Evolutionary conservation across 495 filamentous ascomycete species (phyloP), one percentile per base, ranked within the genome.

Genomic region (Trichodelitschia bisporula): DNA sequence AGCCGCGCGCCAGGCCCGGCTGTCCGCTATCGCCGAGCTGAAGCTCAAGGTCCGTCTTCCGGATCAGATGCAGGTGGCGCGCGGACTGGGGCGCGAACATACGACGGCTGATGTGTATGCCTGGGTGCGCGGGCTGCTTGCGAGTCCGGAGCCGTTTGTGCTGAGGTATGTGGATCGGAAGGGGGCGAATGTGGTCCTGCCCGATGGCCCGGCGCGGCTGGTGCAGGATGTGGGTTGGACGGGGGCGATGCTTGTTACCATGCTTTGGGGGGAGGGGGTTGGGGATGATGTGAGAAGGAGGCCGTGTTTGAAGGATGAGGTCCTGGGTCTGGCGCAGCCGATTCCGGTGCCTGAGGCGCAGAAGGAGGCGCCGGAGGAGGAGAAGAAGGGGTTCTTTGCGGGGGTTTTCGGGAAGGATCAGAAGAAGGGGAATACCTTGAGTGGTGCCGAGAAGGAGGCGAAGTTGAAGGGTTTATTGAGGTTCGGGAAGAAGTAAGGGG

Each of bases 11-110:
- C 61, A 63, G 18, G 64, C 69, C 19, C 62, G 51, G 30, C 58
- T 73, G 9, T 66, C 69, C 19, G 59, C 59, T 13, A 56, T 82
- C 33, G 70, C 61, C 20, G 57, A 64, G 26, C 67, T 91, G 24
- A 57, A 66, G 24, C 61, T 97, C 33, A 80, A 75, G 36, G 57
- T 95, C 31, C 73, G 84, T 15, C 80, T 91, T 38, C 83, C 86
- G 1, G 82, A 93, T 46, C 69, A 77, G 40, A 69, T 63, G 32
- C 65, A 66, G 23, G 61, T 79, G 13, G 58, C 73, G 17, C 64
- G 66, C 42, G 58, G 57, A 26, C 70, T 80, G 42, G 56, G 53
- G 2, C 63, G 66, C 3, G 40, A 51, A 0, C 69, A 82, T 30
- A 74, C 76, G 0, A 69, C 65, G 4, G 50, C 56, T 9, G 46